Evolutionary conservation across 2,329 filamentous ascomycete species (phyloP), one percentile per base, ranked within the genome.

Genomic region (Clonostachys byssicola): DNA sequence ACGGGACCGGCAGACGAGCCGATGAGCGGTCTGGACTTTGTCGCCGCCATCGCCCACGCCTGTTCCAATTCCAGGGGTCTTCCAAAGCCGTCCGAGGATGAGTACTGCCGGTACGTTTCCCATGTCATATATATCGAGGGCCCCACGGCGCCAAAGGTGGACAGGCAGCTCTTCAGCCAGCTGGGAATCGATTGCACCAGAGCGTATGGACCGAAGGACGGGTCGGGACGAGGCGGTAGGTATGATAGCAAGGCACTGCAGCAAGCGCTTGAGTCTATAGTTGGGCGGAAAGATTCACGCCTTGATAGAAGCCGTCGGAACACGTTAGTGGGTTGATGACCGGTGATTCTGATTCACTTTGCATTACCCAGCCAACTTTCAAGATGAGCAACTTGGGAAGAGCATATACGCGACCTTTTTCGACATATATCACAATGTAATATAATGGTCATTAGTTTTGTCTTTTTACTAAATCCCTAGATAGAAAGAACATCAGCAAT

Each of bases 41-140:
- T 96, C 1, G 80, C 77, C 12, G 89, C 92, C 0, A 86, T 97
- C 42, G 83, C 83, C 1, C 78, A 82, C 18, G 92, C 91, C 0
- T 87, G 86, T 36, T 78, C 81, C 34, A 79, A 90, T 54, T 90
- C 85, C 46, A 74, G 81, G 35, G 78, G 77, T 1, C 59, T 75
- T 9, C 58, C 61, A 1, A 55, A 60, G 5, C 65, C 71, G 1
- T 46, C 50, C 0, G 60, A 63, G 18, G 59, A 71, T 1, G 77
- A 83, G 6, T 87, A 83, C 57, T 74, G 66, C 23, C 72, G 70
- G 4, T 96, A 94, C 58, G 85, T 96, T 5, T 95, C 87, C 7
- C 92, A 96, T 61, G 64, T 96, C 13, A 75, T 96, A 7, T 87
- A 95, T 59, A 68, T 96, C 0, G 87, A 92, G 40, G 85, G 84